Evolutionary conservation across 1,139 yeast genomes (phyloP).

Genomic region (Yamadazyma kanchanaburiensis): DNA sequence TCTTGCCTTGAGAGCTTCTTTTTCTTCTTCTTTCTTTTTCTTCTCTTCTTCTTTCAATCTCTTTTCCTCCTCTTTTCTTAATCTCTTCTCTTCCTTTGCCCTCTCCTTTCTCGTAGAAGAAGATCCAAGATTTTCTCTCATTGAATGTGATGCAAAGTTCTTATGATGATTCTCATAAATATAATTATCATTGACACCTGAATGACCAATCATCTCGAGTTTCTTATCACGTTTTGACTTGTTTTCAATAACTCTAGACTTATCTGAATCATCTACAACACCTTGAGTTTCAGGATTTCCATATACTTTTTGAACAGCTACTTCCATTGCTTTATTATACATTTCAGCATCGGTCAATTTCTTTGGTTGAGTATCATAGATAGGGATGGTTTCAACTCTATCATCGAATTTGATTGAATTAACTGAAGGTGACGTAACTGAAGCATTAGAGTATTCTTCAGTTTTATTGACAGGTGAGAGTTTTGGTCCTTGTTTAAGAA

Average conservation of each 20-base stretch:
- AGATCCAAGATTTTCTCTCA: slow-evolving; percentile 22
- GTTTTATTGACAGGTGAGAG: slow-evolving; percentile 5
- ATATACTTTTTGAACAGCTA: slow-evolving; percentile 39
- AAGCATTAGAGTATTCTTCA: slow-evolving; percentile 9
- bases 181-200: slow-evolving; percentile 29
- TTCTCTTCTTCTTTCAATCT: slow-evolving; percentile 15
- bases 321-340: slow-evolving; percentile 39
- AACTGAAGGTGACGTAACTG: slow-evolving; percentile 19
- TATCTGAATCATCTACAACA: slow-evolving; percentile 1
- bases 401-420: slow-evolving; percentile 39
- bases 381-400: slow-evolving; percentile 38
- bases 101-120: slow-evolving; percentile 26
- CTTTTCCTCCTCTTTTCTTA: slow-evolving; percentile 15
- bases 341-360: slow-evolving; percentile 15
- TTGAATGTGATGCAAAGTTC: slow-evolving; percentile 36
- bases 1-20: slow-evolving; percentile 12
- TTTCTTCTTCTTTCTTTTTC: slow-evolving; percentile 10
- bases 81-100: slow-evolving; percentile 30
- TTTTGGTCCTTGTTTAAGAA: slow-evolving; percentile 1
- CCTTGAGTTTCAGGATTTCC: slow-evolving; percentile 20
- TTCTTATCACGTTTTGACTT: slow-evolving; percentile 12
- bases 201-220: slow-evolving; percentile 14
- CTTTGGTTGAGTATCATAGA: slow-evolving; percentile 12
- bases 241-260: slow-evolving; percentile 7
- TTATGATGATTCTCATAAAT: slow-evolving; percentile 37